A percentile compares a stretch with the other conserved stretches of the same genome.
Evolutionary conservation across 192 early-diverging fungal genomes (phyloP).

Genomic region (Endogone sp.): DNA sequence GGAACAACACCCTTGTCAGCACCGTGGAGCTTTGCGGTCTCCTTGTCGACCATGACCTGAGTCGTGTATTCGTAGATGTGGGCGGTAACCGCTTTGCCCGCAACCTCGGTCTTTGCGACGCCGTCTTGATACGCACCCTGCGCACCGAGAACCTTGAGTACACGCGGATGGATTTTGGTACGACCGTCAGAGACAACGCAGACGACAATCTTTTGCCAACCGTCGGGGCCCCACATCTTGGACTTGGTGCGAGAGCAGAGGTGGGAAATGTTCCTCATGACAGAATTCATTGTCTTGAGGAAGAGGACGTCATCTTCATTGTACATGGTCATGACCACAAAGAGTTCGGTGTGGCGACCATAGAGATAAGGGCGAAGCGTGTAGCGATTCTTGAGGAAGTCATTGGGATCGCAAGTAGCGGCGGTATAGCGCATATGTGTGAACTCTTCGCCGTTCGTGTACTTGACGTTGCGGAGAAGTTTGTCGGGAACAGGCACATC

Average conservation of each 20-base stretch:
- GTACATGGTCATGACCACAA: conserved; percentile 67
- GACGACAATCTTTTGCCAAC: conserved; percentile 92
- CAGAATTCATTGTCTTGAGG: conserved; percentile 78
- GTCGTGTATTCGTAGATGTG: conserved; percentile 93
- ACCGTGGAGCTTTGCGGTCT: conserved; percentile 56
- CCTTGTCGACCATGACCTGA: conserved; percentile 62
- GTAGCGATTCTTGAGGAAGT: conserved; percentile 60
- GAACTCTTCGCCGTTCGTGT: conserved; percentile 56
- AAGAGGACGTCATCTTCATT: conserved; percentile 83
- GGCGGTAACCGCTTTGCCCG: conserved; percentile 65
- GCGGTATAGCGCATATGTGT: conserved; percentile 69
- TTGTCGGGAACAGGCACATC: conserved; percentile 58
- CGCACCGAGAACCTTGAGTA: conserved; percentile 73
- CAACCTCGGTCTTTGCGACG: conserved; percentile 64
- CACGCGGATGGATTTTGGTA: conserved; percentile 71
- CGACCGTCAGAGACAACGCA: conserved; percentile 92
- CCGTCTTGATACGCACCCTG: conserved; percentile 77
- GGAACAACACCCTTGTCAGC: conserved; percentile 72
- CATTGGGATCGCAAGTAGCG: conserved; percentile 59
- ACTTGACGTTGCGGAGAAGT: conserved; percentile 43
- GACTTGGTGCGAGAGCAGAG: conserved; percentile 73
- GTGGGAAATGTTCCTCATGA: conserved; percentile 86
- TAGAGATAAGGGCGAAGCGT: conserved; percentile 64
- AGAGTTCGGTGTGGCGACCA: conserved; percentile 79
- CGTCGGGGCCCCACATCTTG: conserved; percentile 76